A percentile compares a stretch with the other conserved stretches of the same genome.
Evolutionary conservation across 1,284 basidiomycete genomes (phyloP).

Genomic region (Macrocybe sp.): DNA sequence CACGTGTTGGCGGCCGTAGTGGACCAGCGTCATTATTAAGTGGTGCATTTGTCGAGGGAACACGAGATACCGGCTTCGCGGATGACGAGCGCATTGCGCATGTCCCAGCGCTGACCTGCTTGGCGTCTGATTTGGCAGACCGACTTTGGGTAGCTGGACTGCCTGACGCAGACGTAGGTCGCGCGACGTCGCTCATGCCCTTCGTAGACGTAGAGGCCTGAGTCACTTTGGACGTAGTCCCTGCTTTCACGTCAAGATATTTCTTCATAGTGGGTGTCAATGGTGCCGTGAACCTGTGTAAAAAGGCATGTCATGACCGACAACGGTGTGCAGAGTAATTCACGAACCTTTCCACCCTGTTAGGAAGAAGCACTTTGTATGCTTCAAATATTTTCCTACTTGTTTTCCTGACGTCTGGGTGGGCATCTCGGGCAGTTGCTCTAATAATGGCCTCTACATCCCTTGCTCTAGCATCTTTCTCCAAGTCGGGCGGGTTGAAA

Average conservation of each 20-base stretch:
- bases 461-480: constrained; percentile 56
- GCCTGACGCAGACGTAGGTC: no score
- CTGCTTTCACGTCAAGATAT: constrained; percentile 61
- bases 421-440: constrained; percentile 67
- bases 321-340: constrained; percentile 2
- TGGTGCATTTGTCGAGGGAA: no score
- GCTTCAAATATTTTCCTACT: constrained; percentile 71
- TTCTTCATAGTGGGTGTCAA: constrained; percentile 74
- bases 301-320: constrained; percentile 10
- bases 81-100: neutral
- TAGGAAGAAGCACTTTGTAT: constrained; percentile 66
- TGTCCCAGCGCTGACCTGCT: neutral
- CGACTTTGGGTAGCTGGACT: no score
- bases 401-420: constrained; percentile 66
- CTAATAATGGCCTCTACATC: constrained; percentile 72
- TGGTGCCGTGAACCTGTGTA: constrained; percentile 61
- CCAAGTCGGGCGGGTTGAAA: constrained; percentile 70
- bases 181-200: no score
- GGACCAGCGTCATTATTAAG: no score
- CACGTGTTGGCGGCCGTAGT: no score
- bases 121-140: neutral
- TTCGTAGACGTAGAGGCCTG: no score
- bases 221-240: no score
- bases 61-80: neutral
- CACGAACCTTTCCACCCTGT: constrained; percentile 61